phyloP scores from a whole-genome alignment of 371 early-diverging fungal genomes.

The Umbelopsis sp. region DNA sequence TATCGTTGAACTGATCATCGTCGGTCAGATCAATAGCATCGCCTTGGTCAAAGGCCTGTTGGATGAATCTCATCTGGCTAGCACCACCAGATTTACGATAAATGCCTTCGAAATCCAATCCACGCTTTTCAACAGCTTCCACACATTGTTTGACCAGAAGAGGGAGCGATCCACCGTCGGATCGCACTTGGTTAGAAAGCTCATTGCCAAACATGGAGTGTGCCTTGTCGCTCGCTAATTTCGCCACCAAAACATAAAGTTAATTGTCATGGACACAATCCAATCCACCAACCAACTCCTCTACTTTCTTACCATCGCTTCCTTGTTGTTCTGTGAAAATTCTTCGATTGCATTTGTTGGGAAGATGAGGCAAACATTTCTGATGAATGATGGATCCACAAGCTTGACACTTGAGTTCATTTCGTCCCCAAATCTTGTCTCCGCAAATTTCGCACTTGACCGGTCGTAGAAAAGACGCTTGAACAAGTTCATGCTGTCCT shows the following conservation, averaged over 20 bases:
- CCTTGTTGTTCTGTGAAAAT: not conserved
- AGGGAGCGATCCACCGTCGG: conserved; percentile 31
- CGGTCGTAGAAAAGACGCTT: conserved; percentile 55
- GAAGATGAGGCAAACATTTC: conserved; percentile 42
- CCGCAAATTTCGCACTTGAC: conserved; percentile 74
- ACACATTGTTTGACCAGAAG: conserved; percentile 25
- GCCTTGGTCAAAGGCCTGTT: conserved; percentile 41
- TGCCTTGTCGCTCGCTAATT: not conserved
- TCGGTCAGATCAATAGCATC: conserved; percentile 46
- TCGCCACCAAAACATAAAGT: not conserved
- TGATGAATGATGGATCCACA: conserved; percentile 38
- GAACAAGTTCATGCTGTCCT: conserved; percentile 48
- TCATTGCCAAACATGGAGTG: conserved; percentile 40
- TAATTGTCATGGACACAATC: not conserved
- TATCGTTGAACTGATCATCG: conserved; percentile 46
- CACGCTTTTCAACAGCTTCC: conserved; percentile 28
- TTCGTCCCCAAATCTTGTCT: conserved; percentile 81
- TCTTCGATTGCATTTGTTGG: conserved; percentile 35
- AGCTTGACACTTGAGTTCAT: conserved; percentile 66
- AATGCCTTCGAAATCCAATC: conserved; percentile 66
- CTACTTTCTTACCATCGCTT: conserved; percentile 14
- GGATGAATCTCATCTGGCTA: conserved; percentile 66
- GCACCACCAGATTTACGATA: conserved; percentile 85
- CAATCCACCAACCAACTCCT: not conserved
- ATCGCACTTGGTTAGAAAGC: conserved; percentile 28